Base-by-base conservation (phyloP, 306 rosid genomes). In the Vigna nakashimae region DNA sequence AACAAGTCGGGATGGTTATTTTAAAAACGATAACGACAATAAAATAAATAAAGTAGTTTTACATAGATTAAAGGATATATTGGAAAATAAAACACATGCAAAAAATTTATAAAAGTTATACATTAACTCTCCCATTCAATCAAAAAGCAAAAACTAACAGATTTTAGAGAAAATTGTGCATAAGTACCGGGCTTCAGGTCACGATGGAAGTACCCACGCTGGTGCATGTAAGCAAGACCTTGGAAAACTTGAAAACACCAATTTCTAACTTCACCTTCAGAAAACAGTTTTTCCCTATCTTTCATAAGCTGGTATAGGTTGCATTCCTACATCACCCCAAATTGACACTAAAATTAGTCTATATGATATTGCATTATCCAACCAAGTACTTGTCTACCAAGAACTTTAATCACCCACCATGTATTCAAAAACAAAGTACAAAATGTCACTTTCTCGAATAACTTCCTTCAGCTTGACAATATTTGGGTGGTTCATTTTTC, bases 241-340 rank as follows among this genome's bases (percentile, higher is more conserved):
- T 96, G 99, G 82, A 96, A 96, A 82, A 92, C 98, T 86, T 96
- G 99, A 81, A 92, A 96, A 78, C 96, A 96, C 99, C 97, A 96
- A 85, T 90, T 91, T 80, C 94, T 87, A 55, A 96, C 49, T 81
- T 96, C 94, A 82, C 84, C 82, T 90, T 91, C 99, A 57, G 91
- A 86, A 82, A 92, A 96, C 78, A 87, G 89, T 74, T 87, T 96
- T 76, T 82, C 86, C 86, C 93, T 92, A 75, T 91, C 93, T 83
- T 92, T 92, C 94, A 92, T 96, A 43, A 92, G 96, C 69, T 96
- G 99, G 84, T 96, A 92, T n/a, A 96, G 87, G 83, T 88, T 96
- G 90, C 78, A 90, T 67, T 96, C 98, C 99, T 96, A 78, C 38
- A 70, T 64, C 50, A 69, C 69, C 81, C 67, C 57, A 75, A 66